Evolutionary conservation across 225 moss, liverwort and hornwort species (phyloP).

Genomic region (Rhytidiadelphus loreus): DNA sequence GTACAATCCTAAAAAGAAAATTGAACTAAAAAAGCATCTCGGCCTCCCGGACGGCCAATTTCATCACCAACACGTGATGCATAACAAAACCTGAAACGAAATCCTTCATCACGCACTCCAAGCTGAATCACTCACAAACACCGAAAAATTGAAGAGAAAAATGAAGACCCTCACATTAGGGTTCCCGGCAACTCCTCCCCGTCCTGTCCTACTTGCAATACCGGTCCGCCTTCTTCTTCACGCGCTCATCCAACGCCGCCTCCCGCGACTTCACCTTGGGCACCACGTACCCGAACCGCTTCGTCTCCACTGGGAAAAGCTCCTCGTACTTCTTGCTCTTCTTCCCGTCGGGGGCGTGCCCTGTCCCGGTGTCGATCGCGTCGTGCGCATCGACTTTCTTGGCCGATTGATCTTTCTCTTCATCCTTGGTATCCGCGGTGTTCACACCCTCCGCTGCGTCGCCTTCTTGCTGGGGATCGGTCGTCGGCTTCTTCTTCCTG

Average conservation of each 20-base stretch:
- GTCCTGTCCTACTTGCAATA: slow-evolving; percentile 70
- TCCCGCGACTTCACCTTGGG: slow-evolving; percentile 63
- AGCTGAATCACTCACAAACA: neutral
- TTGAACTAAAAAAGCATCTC: neutral
- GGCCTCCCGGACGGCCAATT: neutral
- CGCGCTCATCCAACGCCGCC: slow-evolving; percentile 78
- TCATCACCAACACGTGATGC: neutral
- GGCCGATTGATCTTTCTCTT: neutral
- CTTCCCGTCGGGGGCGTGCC: slow-evolving; percentile 98
- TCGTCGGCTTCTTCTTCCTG: slow-evolving; percentile 13
- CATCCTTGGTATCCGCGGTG: neutral
- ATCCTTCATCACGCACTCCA: neutral
- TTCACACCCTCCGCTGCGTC: slow-evolving; percentile 9
- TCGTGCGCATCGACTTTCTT: neutral
- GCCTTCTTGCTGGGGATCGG: neutral
- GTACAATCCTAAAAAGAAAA: neutral
- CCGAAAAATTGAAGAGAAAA: neutral
- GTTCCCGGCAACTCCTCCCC: neutral
- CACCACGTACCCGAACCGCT: slow-evolving; percentile 71
- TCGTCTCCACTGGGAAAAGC: slow-evolving; percentile 93
- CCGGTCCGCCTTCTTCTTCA: slow-evolving; percentile 95
- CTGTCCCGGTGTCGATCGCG: slow-evolving; percentile 78
- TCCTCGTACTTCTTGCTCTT: slow-evolving; percentile 99
- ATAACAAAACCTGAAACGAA: neutral
- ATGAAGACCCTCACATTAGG: slow-evolving; percentile 1